phyloP scores from a whole-genome alignment of 495 filamentous ascomycete species.

The Hypoxylon fuscum region DNA sequence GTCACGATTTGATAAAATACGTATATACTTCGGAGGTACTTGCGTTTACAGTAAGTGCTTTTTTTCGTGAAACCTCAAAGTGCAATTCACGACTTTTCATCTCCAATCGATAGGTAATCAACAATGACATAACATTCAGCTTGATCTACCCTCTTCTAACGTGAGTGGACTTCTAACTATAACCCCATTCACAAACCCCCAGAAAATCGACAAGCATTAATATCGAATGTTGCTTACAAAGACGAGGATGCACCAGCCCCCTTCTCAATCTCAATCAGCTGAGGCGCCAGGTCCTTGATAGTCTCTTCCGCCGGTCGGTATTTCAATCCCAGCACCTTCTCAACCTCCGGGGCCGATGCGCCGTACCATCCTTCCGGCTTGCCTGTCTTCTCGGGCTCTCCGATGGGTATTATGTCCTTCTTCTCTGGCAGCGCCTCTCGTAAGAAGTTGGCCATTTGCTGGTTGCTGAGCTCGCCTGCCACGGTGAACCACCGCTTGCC shows the following conservation, averaged over 20 bases:
- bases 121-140: too few species aligned
- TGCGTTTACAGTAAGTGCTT: too few species aligned
- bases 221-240: not conserved
- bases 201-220: too few species aligned
- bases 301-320: conserved; percentile 64
- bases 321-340: conserved; percentile 66
- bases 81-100: too few species aligned
- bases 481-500: conserved; percentile 76
- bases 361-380: conserved; percentile 41
- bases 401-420: conserved; percentile 65
- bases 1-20: too few species aligned
- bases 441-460: conserved; percentile 70
- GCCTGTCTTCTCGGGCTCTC: conserved; percentile 49
- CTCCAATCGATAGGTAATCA: too few species aligned
- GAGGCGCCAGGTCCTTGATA: conserved; percentile 57
- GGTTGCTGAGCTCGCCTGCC: conserved; percentile 70
- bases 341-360: conserved; percentile 60
- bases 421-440: conserved; percentile 72
- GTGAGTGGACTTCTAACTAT: too few species aligned
- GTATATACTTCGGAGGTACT: too few species aligned
- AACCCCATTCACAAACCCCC: too few species aligned
- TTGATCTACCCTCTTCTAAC: too few species aligned
- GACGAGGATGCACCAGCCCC: conserved; percentile 4
- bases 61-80: too few species aligned
- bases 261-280: conserved; percentile 28